Evolutionary conservation across 129 eudicot species (phyloP), one percentile per base, ranked within the genome.

Genomic region (Arctium minus): DNA sequence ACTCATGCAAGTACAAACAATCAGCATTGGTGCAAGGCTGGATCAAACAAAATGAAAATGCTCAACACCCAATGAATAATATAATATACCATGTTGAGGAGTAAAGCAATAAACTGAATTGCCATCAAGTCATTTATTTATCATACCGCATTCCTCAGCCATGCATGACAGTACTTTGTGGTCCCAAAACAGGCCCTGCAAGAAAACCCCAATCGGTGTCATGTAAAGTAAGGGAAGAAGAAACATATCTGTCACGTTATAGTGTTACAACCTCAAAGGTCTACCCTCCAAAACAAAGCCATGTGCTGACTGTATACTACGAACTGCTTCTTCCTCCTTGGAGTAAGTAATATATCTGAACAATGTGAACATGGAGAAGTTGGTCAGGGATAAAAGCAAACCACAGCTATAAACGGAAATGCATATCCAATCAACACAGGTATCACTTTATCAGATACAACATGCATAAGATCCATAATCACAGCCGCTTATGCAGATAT

Each of bases 121-220:
- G 72, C 35, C 22, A 40, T 18, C 8, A 68, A 68, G 13, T 73
- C 5, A 22, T 12, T 70, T 15, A 68, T 15, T 39, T 1, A 60
- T 15, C 83, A 82, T 89, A 90, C 93, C 91, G 32, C 76, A 42
- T 79, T 88, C 38, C 88, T 85, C 69, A 90, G 80, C 93, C 93
- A 90, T 65, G 91, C 88, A 86, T 90, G 91, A 81, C 93, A 90
- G 75, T 90, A 90, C 76, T 90, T 90, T 75, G 93, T 88, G 73
- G 93, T 90, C 81, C 93, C 93, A 79, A 90, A 90, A 84, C 91
- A 88, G 48, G 91, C 93, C 84, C 93, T 90, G 85, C 73, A 83
- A 75, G 79, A 31, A 38, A 32, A 78, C 7, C 48, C 75, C 70
- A 77, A 29, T 9, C 38, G n/a, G 10, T 29, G 46, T 70, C 78